Conservation (phyloP, 306 rosid genomes). For the Prunus fruticosa region DNA sequence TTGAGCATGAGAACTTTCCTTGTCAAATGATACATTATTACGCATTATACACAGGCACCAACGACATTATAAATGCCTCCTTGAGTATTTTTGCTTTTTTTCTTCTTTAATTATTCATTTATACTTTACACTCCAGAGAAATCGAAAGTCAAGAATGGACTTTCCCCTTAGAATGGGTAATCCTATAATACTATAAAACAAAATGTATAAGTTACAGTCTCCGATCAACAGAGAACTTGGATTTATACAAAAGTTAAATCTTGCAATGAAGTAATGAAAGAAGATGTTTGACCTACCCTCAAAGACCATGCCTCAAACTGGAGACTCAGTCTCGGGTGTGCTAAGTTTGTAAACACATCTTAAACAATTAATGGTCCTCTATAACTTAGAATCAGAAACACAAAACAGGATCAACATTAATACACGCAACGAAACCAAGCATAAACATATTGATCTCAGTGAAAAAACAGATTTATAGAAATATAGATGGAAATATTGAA, state of each 20-base stretch:
- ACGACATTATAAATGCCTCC: background rate
- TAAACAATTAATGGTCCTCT: too few species aligned
- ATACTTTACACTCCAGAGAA: too few species aligned
- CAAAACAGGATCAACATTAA: background rate
- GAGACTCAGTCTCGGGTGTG: background rate
- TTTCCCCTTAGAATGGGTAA: too few species aligned
- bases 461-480: background rate
- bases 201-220: too few species aligned
- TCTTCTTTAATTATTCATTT: too few species aligned
- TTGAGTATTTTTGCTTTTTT: background rate
- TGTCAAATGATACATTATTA: background rate
- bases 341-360: background rate
- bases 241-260: background rate
- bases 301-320: background rate
- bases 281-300: background rate
- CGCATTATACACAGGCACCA: background rate
- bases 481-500: background rate
- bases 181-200: too few species aligned
- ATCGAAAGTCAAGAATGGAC: too few species aligned
- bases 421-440: background rate
- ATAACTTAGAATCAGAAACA: background rate
- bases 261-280: background rate
- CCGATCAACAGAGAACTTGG: background rate
- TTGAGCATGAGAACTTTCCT: background rate
- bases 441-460: background rate